Evolutionary conservation across 2,329 filamentous ascomycete species (phyloP).

Genomic region (Fusarium veterinarium): DNA sequence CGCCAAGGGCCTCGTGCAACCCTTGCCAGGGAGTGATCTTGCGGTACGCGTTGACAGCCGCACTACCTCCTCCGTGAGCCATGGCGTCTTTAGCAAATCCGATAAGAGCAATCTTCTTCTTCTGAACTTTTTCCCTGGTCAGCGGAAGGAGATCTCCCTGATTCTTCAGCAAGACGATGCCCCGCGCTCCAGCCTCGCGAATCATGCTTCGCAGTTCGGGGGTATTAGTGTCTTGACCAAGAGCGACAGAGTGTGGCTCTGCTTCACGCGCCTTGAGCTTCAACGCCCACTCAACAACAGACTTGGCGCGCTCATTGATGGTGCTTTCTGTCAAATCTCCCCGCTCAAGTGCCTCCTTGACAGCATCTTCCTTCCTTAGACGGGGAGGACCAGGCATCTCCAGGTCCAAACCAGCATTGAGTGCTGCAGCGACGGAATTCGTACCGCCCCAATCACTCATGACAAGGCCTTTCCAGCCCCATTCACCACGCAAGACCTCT

Average conservation of each 20-base stretch:
- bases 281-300: slow-evolving; percentile 47
- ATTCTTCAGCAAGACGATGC: slow-evolving; percentile 74
- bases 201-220: slow-evolving; percentile 44
- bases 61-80: slow-evolving; percentile 49
- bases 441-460: slow-evolving; percentile 61
- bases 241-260: slow-evolving; percentile 1
- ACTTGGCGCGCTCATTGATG: slow-evolving; percentile 46
- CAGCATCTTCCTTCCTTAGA: slow-evolving; percentile 38
- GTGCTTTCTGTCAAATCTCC: slow-evolving; percentile 37
- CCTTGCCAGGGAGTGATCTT: slow-evolving; percentile 48
- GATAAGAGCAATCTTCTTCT: slow-evolving; percentile 47
- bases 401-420: slow-evolving; percentile 48
- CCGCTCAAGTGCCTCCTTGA: slow-evolving; percentile 39
- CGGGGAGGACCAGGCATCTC: slow-evolving; percentile 53
- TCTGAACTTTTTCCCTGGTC: slow-evolving; percentile 36
- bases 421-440: slow-evolving; percentile 48
- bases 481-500: slow-evolving; percentile 56
- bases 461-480: slow-evolving; percentile 58
- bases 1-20: slow-evolving; percentile 37
- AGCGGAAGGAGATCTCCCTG: slow-evolving; percentile 65
- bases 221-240: slow-evolving; percentile 23
- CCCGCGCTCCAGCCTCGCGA: slow-evolving; percentile 53
- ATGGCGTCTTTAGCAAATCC: slow-evolving; percentile 48
- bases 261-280: slow-evolving; percentile 39
- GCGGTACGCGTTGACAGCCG: slow-evolving; percentile 48